Evolutionary conservation across 192 early-diverging fungal genomes (phyloP).

Genomic region (Podila minutissima): DNA sequence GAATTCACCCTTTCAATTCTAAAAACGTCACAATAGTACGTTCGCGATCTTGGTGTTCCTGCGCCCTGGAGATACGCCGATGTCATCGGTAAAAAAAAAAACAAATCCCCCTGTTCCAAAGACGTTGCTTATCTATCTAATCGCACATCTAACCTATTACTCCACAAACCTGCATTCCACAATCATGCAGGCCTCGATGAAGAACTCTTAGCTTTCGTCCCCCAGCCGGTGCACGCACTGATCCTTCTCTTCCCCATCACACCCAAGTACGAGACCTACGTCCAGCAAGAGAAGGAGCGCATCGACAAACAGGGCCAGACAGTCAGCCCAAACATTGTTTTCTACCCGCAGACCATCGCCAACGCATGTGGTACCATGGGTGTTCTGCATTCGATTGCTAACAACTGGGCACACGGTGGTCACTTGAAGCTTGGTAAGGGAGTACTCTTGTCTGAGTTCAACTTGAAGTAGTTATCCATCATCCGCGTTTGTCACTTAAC

Average conservation of each 20-base stretch:
- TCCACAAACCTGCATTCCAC: not conserved
- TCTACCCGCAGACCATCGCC: constrained; percentile 86
- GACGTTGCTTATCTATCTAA: not conserved
- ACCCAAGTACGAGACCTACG: constrained; percentile 63
- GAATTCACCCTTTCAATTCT: not conserved
- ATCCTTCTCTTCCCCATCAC: constrained; percentile 90
- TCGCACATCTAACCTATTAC: not conserved
- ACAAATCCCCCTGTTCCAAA: not conserved
- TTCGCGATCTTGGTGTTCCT: constrained; percentile 76
- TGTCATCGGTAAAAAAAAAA: constrained; percentile 68
- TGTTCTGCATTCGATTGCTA: constrained; percentile 88
- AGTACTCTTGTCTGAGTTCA: not conserved
- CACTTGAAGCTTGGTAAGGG: constrained; percentile 52
- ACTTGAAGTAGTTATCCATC: no score
- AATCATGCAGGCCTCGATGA: constrained; percentile 74
- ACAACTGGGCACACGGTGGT: constrained; percentile 64
- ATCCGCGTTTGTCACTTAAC: not conserved
- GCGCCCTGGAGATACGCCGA: constrained; percentile 75
- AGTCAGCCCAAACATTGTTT: constrained; percentile 71
- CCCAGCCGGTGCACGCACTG: constrained; percentile 85
- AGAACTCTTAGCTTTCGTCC: constrained; percentile 82
- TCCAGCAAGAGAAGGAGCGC: constrained; percentile 57
- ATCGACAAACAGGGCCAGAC: constrained; percentile 61
- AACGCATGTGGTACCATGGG: constrained; percentile 98
- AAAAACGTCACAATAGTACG: constrained; percentile 58